phyloP scores from a whole-genome alignment of 164 flowering plant species.

The Saururus chinensis region DNA sequence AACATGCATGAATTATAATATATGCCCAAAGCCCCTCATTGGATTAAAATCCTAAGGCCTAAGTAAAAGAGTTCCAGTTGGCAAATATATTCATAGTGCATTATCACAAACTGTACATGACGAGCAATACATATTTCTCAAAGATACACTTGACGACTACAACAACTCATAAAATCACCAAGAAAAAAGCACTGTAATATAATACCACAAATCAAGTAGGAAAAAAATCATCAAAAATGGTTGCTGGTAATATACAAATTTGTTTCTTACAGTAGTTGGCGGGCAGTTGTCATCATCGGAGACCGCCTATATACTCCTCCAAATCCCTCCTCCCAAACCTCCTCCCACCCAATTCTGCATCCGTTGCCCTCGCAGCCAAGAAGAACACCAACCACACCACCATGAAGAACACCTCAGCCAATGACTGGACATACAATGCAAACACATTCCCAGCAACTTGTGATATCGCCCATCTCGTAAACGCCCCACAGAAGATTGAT shows the following conservation, averaged over 20 bases:
- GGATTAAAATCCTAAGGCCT: too few species aligned
- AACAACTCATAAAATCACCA: not conserved
- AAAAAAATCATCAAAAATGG: not conserved
- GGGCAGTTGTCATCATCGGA: conserved; percentile 31
- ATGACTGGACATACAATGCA: conserved; percentile 49
- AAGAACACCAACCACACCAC: conserved; percentile 84
- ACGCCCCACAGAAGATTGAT: conserved; percentile 50
- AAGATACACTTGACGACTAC: not conserved
- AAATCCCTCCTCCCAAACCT: conserved; percentile 69
- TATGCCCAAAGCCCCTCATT: too few species aligned
- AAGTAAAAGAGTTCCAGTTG: not conserved
- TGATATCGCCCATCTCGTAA: conserved; percentile 41
- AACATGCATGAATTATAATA: too few species aligned
- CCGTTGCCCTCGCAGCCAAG: conserved; percentile 63
- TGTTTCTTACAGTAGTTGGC: not conserved
- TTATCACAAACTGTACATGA: not conserved
- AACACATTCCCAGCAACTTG: conserved; percentile 36
- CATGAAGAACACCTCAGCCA: conserved; percentile 77
- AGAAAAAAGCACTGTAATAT: not conserved
- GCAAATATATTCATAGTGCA: not conserved
- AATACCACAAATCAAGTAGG: not conserved
- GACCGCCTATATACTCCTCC: conserved; percentile 49
- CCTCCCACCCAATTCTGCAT: conserved; percentile 49
- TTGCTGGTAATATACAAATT: not conserved
- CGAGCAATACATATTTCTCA: not conserved